phyloP scores from a whole-genome alignment of 495 filamentous ascomycete species.

The Neurospora sp. region DNA sequence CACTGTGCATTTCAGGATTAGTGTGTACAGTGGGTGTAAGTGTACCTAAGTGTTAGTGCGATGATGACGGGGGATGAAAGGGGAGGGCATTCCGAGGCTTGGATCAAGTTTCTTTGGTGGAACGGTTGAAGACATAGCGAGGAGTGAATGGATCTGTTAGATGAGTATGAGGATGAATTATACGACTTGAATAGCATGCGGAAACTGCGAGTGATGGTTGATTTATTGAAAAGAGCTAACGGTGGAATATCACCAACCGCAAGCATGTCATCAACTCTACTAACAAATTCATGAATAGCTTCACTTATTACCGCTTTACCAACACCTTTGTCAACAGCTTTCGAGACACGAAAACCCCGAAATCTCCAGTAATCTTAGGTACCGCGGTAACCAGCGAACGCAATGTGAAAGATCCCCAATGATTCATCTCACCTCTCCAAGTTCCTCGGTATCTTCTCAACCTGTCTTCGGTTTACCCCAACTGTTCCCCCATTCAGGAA shows the following conservation, averaged over 20 bases:
- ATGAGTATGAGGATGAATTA: not conserved
- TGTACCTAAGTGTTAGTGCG: not conserved
- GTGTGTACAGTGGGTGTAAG: not conserved
- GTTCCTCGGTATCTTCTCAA: not conserved
- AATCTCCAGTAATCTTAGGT: not conserved
- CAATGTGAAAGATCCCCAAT: not conserved
- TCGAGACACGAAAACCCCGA: not conserved
- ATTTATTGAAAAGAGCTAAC: not conserved
- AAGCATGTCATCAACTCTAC: too few relatives aligned
- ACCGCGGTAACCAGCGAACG: not conserved
- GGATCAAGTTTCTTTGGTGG: not conserved
- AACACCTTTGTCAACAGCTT: not conserved
- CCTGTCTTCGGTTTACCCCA: not conserved
- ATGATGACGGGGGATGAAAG: not conserved
- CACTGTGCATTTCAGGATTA: not conserved
- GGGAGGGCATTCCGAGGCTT: not conserved
- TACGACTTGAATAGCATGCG: not conserved
- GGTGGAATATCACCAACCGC: not conserved
- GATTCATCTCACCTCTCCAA: not conserved
- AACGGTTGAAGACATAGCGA: not conserved
- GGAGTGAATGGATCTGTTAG: too few relatives aligned
- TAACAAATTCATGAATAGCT: not conserved
- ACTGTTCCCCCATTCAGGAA: not conserved
- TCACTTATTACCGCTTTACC: not conserved
- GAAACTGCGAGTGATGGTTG: not conserved